Base-by-base conservation (phyloP, 73 alveolate genomes). In the Urostyla sp. region DNA sequence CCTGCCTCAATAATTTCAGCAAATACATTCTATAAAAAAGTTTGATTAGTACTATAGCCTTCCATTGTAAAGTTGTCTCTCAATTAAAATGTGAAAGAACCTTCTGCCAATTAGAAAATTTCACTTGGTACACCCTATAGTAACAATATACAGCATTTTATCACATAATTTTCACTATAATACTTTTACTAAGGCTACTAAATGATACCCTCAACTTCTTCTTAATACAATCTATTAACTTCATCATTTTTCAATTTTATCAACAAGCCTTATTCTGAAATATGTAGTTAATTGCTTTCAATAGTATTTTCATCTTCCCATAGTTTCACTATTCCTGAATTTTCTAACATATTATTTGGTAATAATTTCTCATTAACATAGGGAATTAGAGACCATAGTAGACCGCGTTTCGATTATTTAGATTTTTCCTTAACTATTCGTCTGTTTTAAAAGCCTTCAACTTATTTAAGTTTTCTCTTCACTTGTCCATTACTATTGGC, bases 121-220 rank as follows among this genome's bases (percentile, higher is more conserved):
- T 59, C 20, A 59, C 76, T 59, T 7, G 76, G 76, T 5, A 59
- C 76, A 8, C 76, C 76, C 30, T 59, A 36, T 15, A 59, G 76
- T 55, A 59, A 35, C 6, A 59, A 35, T 30, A 59, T 28, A 4
- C 57, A 3, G 57, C 13, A 11, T 2, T 4, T 15, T 11, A 59
- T 20, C n/a, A 59, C 56, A 15, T 59, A 52, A 31, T 7, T 2
- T 21, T 59, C 76, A 3, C 57, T 59, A 36, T 6, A 59, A 18
- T n/a, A n/a, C 24, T 59, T 59, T 55, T 59, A 35, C 31, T 59
- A 52, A 59, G 32, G 37, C 31, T 18, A 8, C 6, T 59, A 15
- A 10, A 59, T 13, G 5, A 11, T 3, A 20, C 37, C 57, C 6
- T 59, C 76, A 6, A 40, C 30, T 18, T 16, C 32, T 59, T 10